These are phyloP conservation scores for Alternaria triticina DNA, from an alignment of 2,329 filamentous ascomycete genomes.

Conservation along the genomic window DNA sequence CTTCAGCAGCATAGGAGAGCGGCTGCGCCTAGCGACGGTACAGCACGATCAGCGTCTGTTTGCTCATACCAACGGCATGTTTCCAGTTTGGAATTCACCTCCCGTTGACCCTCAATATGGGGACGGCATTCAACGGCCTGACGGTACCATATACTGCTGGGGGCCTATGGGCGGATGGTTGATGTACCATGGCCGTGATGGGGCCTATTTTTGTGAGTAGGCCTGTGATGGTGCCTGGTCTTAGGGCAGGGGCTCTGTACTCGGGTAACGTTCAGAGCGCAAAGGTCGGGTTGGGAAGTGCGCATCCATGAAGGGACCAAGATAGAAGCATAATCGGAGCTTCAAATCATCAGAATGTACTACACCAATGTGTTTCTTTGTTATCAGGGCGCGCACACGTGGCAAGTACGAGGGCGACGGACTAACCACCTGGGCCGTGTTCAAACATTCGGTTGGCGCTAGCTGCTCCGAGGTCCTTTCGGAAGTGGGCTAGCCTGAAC, in stretches of 20 bases:
- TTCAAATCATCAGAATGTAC: background rate
- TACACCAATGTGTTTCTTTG: background rate
- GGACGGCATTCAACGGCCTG: background rate
- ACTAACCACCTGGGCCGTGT: background rate
- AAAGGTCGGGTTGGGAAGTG: background rate
- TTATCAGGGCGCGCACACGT: background rate
- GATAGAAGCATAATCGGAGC: background rate
- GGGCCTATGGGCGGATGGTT: background rate
- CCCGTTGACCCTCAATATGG: background rate
- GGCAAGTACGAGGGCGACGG: accelerated
- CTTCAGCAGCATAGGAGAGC: background rate
- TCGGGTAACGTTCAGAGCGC: background rate
- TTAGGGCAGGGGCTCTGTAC: background rate
- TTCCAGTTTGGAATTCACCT: background rate
- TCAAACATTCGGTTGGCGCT: background rate
- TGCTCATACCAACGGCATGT: background rate
- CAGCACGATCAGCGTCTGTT: background rate
- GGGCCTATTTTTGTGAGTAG: background rate
- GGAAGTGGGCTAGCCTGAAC: background rate
- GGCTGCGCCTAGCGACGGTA: background rate
- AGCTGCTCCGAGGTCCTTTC: background rate
- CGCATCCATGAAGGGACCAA: background rate
- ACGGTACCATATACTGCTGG: background rate
- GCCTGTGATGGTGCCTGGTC: background rate
- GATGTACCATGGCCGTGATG: background rate